Evolutionary conservation across 805 yeast genomes (phyloP), one percentile per base, ranked within the genome.

Genomic region (Naumovozyma dairenensis): DNA sequence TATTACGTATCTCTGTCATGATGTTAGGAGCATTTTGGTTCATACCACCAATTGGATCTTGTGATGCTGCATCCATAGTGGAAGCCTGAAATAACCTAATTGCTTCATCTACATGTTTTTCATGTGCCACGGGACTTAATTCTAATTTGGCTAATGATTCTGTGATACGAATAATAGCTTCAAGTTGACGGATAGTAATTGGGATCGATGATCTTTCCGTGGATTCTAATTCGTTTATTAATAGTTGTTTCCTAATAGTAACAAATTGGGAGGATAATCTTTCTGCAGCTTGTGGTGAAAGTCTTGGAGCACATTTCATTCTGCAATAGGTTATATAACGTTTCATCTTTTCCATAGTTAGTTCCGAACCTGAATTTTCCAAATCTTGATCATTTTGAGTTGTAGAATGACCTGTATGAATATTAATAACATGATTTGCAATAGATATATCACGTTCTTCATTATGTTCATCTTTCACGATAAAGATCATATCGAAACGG

Each of bases 401-500:
- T 10, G 59, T 53, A 16, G 60, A 45, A 38, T 77, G 79, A 32
- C 92, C 94, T 31, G 94, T 83, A 60, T 92, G 99, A 29, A 93
- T 80, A 48, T 83, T 80, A 80, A 92, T 77, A 36, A 92, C 98
- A 60, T 92, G 98, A 43, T 76, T 76, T 3, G 99, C 99, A 49
- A 92, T 86, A 1, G 85, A 74, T 29, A 77, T 71, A 65, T 92
- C 99, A 51, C 94, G 70, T 26, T 66, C 71, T 44, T 79, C 83
- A 53, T 86, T 79, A 59, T 92, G 97, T 35, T 82, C 95, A 62
- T 92, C 99, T 53, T 86, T 89, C 34, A 92, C 94, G 48, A 92
- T 84, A 62, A 85, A 92, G 51, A 92, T 92, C 97, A 92, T 92
- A 62, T 92, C 99, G 57, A 92, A 92, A 65, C 99, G 80, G 9